Percentiles rank a stretch among this genome's conserved stretches.
Evolutionary conservation across 495 filamentous ascomycete species (phyloP).

Genomic region (Gamarada debralockiae): DNA sequence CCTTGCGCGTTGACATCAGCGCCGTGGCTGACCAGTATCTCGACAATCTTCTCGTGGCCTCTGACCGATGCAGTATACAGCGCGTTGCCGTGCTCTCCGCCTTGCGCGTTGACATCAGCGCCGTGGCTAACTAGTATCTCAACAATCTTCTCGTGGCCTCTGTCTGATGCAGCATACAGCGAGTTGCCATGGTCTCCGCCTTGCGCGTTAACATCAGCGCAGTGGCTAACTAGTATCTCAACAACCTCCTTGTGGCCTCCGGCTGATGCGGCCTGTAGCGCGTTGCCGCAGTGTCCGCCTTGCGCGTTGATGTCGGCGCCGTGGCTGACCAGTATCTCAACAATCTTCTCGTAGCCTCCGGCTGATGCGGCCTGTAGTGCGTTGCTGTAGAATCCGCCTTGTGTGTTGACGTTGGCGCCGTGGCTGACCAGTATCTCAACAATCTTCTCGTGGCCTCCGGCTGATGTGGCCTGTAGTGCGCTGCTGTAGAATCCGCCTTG

Average conservation of each 20-base stretch:
- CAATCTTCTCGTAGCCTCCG: conserved; percentile 9
- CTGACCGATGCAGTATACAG: conserved; percentile 16
- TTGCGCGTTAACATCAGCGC: conserved; percentile 11
- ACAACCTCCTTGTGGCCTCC: too few species aligned
- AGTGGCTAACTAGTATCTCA: too few species aligned
- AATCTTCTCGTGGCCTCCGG: conserved; percentile 18
- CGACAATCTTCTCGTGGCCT: too few species aligned
- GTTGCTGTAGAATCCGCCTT: conserved; percentile 3
- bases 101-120: conserved; percentile 5
- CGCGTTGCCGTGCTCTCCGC: conserved; percentile 4
- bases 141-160: too few species aligned
- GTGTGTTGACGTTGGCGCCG: conserved; percentile 8
- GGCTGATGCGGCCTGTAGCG: too few species aligned
- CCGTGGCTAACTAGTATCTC: too few species aligned
- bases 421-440: conserved; percentile 25
- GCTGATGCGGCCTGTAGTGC: conserved; percentile 22
- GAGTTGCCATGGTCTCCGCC: conserved; percentile 5
- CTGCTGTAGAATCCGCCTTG: too few species aligned
- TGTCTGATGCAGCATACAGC: conserved; percentile 17
- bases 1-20: conserved; percentile 3
- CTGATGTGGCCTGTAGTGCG: conserved; percentile 18
- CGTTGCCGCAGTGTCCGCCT: too few species aligned
- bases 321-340: conserved; percentile 20
- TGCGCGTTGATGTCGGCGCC: too few species aligned
- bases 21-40: too few species aligned